Base-by-base conservation (phyloP, 2,329 filamentous ascomycete species). In the Penicillium sp. region DNA sequence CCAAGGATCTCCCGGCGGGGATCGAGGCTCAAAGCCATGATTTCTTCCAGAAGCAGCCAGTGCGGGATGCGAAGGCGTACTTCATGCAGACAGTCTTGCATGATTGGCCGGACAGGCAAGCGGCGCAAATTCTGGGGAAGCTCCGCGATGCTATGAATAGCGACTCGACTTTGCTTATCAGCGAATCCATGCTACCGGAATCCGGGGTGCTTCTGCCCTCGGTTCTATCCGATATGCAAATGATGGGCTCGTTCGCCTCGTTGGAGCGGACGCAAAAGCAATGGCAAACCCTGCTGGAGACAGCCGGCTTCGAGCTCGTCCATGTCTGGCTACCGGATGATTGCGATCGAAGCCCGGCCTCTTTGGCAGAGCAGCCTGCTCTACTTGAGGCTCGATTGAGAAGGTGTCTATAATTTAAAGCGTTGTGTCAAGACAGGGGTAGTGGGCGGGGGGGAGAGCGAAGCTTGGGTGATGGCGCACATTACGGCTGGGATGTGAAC, bases 101-200 rank as follows among this genome's bases (percentile, higher is more conserved):
- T 46, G 56, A 64, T 45, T 66, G 60, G 60, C 44, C 57, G 9
- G 53, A 63, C 41, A 53, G 50, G 20, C 53, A 58, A n/a, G 56
- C 56, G 2, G 27, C 44, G 8, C 39, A 50, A 27, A 61, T 63
- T 38, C 48, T 61, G 2, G 33, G 38, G 10, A 49, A 25, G 5
- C 35, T 57, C 7, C 28, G 40, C 24, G 38, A 43, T 25, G 44
- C 42, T 10, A 53, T 54, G 54, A n/a, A 16, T 4, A 5, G 11
- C 11, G 46, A 45, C 2, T 56, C 53, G 2, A 14, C 53, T n/a
- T 39, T 58, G 35, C 30, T 53, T 4, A 56, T 55, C 18, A 53
- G 39, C 41, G 55, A 54, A 13, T 42, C 6, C 24, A 47, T 57
- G 13, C n/a, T 48, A 33, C 50, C 57, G 6, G 38, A 54, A n/a